phyloP scores from a whole-genome alignment of 2,329 filamentous ascomycete species.

The Aspergillus ruber region DNA sequence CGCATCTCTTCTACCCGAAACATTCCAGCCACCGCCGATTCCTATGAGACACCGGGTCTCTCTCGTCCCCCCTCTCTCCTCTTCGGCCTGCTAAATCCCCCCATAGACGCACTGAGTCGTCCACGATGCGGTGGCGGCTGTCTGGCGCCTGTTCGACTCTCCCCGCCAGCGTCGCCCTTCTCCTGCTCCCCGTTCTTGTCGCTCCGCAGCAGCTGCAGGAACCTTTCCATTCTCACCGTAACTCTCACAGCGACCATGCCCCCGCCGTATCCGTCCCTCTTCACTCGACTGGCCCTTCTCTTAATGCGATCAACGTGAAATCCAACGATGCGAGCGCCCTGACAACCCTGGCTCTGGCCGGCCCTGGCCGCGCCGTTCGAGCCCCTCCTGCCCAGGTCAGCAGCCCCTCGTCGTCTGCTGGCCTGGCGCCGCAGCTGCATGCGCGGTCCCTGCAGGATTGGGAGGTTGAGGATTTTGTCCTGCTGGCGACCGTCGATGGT shows the following conservation, averaged over 20 bases:
- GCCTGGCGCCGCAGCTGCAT: conserved; percentile 74
- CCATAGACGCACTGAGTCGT: conserved; percentile 28
- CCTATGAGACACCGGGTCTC: no score
- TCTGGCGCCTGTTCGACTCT: conserved; percentile 51
- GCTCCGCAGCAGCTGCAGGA: conserved; percentile 58
- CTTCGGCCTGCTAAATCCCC: neutral
- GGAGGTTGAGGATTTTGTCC: conserved; percentile 99
- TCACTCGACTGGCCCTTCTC: conserved; percentile 17
- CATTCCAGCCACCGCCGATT: no score
- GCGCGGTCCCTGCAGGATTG: conserved; percentile 98
- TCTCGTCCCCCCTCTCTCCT: neutral
- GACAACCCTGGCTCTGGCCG: conserved; percentile 94
- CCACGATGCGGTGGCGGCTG: conserved; percentile 59
- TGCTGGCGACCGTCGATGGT: conserved; percentile 99
- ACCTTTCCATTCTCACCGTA: conserved; percentile 2
- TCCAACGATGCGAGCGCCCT: conserved; percentile 80
- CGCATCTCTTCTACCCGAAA: no score
- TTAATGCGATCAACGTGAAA: conserved; percentile 28
- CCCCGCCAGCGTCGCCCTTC: conserved; percentile 52
- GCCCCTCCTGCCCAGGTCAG: conserved; percentile 74
- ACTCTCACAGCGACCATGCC: conserved; percentile 16
- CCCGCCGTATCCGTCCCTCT: conserved; percentile 23
- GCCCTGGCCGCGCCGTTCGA: conserved; percentile 70
- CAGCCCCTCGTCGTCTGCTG: conserved; percentile 48
- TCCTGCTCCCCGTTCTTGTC: conserved; percentile 55